Conservation (phyloP, 2,329 filamentous ascomycete genomes). For the Alternaria tenuissima region DNA sequence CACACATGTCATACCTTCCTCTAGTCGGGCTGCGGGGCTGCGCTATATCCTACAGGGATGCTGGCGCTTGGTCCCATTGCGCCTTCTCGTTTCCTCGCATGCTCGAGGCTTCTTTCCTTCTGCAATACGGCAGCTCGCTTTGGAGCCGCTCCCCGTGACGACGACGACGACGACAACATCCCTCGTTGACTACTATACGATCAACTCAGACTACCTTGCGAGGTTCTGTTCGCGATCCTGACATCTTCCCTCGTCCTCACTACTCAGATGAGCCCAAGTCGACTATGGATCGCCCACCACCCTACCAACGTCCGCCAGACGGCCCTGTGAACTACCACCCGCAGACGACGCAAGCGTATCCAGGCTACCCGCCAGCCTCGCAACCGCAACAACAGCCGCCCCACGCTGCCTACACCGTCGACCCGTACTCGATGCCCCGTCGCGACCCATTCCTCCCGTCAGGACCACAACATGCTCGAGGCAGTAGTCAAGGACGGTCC, state of each 20-base stretch:
- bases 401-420: slow-evolving; percentile 55
- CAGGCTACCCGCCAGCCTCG: slow-evolving; percentile 47
- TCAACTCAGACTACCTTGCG: too few species aligned
- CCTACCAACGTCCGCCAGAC: slow-evolving; percentile 50
- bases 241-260: not conserved
- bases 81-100: slow-evolving; percentile 29
- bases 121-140: not conserved
- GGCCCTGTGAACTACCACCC: slow-evolving; percentile 59
- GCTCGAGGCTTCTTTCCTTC: slow-evolving; percentile 14
- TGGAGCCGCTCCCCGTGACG: not conserved
- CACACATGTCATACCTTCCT: slow-evolving; percentile 1
- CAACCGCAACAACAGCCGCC: slow-evolving; percentile 45
- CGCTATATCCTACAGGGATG: slow-evolving; percentile 14
- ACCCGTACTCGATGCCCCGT: slow-evolving; percentile 57
- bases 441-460: slow-evolving; percentile 58
- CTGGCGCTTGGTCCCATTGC: slow-evolving; percentile 19
- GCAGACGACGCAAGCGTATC: slow-evolving; percentile 33
- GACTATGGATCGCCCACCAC: slow-evolving; percentile 52
- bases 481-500: slow-evolving; percentile 52
- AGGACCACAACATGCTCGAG: slow-evolving; percentile 46
- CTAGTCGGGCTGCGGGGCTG: slow-evolving; percentile 21
- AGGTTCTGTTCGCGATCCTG: not conserved
- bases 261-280: slow-evolving; percentile 25
- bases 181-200: not conserved
- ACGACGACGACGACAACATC: not conserved